These are phyloP conservation scores for Microdochium bolleyi DNA, from an alignment of 2,329 filamentous ascomycete genomes.

Conservation along the genomic window DNA sequence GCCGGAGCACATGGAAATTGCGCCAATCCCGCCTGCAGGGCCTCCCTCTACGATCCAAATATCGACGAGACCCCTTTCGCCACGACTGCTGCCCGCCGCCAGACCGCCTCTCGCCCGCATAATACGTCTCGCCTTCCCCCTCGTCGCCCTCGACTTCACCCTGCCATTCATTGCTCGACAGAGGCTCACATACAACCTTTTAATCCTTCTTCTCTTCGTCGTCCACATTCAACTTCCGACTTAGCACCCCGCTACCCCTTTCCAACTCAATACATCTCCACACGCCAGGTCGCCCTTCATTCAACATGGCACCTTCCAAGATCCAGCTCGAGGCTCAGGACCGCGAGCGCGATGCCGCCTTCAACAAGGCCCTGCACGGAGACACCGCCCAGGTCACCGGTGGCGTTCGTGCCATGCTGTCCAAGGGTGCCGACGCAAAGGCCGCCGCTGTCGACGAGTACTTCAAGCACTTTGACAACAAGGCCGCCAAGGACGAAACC, in stretches of 20 bases:
- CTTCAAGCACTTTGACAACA: conserved; percentile 95
- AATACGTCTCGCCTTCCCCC: background rate
- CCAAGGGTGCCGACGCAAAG: conserved; percentile 70
- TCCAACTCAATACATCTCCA: background rate
- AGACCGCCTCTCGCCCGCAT: background rate
- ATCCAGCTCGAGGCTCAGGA: conserved; percentile 69
- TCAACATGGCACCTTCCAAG: conserved; percentile 36
- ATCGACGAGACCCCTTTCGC: background rate
- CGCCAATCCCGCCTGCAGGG: background rate
- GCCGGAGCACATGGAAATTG: background rate
- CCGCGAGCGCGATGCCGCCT: conserved; percentile 77
- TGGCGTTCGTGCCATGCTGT: conserved; percentile 75
- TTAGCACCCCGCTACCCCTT: background rate
- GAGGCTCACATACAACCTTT: background rate
- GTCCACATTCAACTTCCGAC: background rate
- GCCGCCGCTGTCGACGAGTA: conserved; percentile 82
- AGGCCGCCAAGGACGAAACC: conserved; percentile 71
- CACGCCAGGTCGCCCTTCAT: conserved; percentile 4
- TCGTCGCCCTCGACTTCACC: background rate
- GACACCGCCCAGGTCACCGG: conserved; percentile 59
- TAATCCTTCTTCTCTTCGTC: background rate
- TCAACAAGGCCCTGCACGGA: conserved; percentile 84
- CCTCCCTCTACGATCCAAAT: background rate
- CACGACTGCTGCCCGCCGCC: background rate
- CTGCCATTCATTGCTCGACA: background rate